Percentiles rank a stretch among this genome's conserved stretches.
Conservation (phyloP, 2,329 filamentous ascomycete genomes). For the Colletotrichum sp. region DNA sequence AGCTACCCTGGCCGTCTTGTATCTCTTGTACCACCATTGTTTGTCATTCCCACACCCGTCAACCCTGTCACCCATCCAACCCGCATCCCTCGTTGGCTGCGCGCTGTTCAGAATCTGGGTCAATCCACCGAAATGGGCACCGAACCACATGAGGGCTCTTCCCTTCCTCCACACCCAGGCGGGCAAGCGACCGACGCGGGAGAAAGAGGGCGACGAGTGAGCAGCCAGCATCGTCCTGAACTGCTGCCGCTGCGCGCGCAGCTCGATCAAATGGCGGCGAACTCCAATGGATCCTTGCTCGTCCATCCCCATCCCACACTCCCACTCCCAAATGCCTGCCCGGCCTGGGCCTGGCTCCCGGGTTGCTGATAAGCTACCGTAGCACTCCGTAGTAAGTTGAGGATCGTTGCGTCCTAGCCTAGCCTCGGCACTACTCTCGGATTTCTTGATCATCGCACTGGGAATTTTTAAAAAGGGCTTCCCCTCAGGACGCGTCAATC, state of each 20-base stretch:
- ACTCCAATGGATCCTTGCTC: not conserved
- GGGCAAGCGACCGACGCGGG: not conserved
- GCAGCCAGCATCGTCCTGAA: not conserved
- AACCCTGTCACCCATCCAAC: slow-evolving; percentile 12
- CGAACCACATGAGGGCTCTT: slow-evolving; percentile 7
- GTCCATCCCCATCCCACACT: not conserved
- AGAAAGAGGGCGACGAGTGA: not conserved
- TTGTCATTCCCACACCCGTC: not conserved
- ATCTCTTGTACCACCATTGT: slow-evolving; percentile 2
- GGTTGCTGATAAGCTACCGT: slow-evolving; percentile 23
- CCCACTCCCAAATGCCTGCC: not conserved
- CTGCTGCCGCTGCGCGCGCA: not conserved
- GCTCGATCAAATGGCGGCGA: not conserved
- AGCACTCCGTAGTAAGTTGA: not conserved
- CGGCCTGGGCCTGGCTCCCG: not conserved
- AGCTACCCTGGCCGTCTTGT: not conserved
- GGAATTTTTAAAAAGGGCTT: slow-evolving; percentile 19
- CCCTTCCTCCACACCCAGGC: slow-evolving; percentile 9
- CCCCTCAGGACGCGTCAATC: not conserved
- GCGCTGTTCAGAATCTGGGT: slow-evolving; percentile 7
- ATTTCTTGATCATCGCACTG: slow-evolving; percentile 14
- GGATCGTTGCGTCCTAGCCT: not conserved
- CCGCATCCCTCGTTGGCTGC: slow-evolving; percentile 12
- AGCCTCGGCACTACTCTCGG: slow-evolving; percentile 23
- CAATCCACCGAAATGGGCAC: slow-evolving; percentile 19